These are phyloP conservation scores for Rhodomyrtus psidioides DNA, from an alignment of 441 rosid genomes.

Conservation along the genomic window DNA sequence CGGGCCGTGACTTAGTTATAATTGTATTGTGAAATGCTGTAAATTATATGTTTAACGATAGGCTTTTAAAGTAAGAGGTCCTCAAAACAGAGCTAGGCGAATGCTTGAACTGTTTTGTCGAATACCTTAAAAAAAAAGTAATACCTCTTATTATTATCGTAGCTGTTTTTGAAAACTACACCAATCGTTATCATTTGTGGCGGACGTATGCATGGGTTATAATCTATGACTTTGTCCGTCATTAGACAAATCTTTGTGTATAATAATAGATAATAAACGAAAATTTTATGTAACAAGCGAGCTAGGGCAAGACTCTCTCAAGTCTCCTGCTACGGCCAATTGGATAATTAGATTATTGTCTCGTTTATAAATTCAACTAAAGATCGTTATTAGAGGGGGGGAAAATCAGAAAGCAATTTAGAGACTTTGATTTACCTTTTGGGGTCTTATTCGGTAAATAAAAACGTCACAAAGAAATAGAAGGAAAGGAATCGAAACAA, in stretches of 20 bases:
- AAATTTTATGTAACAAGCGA: neutral
- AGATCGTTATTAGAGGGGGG: neutral
- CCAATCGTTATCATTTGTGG: neutral
- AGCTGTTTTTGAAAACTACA: neutral
- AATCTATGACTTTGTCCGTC: neutral
- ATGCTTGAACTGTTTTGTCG: neutral
- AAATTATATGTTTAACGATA: neutral
- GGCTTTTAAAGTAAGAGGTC: accelerated
- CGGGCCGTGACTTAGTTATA: neutral
- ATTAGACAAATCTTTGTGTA: neutral
- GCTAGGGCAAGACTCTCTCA: neutral
- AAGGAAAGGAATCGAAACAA: neutral
- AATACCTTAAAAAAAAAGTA: neutral
- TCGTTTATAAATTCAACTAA: neutral
- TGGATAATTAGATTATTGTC: neutral
- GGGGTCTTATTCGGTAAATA: neutral
- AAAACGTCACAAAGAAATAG: neutral
- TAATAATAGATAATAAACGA: neutral
- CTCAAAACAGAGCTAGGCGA: neutral
- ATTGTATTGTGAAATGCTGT: neutral
- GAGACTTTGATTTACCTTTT: neutral
- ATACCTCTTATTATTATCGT: neutral
- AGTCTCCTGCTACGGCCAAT: neutral
- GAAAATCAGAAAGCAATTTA: no score
- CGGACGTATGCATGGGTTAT: neutral